phyloP scores from a whole-genome alignment of 2,329 filamentous ascomycete species.

The Penicillium sp. region DNA sequence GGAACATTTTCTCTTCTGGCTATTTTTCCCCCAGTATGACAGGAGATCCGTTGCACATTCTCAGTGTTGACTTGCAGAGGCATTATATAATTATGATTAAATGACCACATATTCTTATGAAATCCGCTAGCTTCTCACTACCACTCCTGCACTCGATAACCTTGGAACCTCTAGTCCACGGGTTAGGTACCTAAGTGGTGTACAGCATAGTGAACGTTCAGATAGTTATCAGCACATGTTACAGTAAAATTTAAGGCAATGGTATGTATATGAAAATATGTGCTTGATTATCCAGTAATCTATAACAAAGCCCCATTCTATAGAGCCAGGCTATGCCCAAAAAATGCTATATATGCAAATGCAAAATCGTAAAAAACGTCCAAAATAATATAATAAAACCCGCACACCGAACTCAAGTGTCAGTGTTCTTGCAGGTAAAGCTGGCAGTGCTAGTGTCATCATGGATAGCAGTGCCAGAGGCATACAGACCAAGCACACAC shows the following conservation, averaged over 20 bases:
- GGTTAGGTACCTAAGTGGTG: too few relatives aligned
- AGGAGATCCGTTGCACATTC: background rate
- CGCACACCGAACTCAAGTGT: constrained; percentile 6
- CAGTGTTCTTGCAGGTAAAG: constrained; percentile 42
- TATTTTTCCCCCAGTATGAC: background rate
- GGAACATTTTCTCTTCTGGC: background rate
- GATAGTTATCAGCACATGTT: too few relatives aligned
- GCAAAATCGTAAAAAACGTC: constrained; percentile 6
- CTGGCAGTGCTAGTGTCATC: constrained; percentile 31
- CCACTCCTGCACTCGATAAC: background rate
- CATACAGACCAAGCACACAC: constrained; percentile 29
- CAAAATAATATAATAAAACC: background rate
- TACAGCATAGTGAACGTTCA: too few relatives aligned
- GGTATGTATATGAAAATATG: background rate
- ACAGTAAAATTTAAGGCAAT: too few relatives aligned
- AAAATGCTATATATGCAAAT: constrained; percentile 14
- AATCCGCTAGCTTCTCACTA: background rate
- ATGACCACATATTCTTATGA: background rate
- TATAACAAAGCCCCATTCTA: constrained; percentile 9
- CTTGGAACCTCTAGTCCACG: background rate
- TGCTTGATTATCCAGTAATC: constrained; percentile 17
- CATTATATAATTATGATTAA: background rate
- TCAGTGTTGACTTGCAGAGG: background rate
- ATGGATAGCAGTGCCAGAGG: constrained; percentile 23
- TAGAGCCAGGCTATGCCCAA: constrained; percentile 12